Conservation (phyloP, 495 filamentous ascomycete species). For the Daldinia decipiens region DNA sequence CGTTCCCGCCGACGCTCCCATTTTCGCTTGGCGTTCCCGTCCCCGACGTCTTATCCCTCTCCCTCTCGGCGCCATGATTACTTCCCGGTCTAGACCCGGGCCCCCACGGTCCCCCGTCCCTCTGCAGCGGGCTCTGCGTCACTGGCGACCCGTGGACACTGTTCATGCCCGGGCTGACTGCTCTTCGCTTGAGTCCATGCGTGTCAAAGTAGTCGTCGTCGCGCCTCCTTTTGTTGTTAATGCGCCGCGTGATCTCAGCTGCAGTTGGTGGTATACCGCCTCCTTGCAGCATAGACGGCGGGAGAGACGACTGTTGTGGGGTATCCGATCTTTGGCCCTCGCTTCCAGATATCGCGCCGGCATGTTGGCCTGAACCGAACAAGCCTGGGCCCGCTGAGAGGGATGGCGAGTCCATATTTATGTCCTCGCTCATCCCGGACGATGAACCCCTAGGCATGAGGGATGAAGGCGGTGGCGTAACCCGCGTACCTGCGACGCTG, state of each 20-base stretch:
- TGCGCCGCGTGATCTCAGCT: conserved; percentile 73
- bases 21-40: conserved; percentile 55
- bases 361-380: conserved; percentile 33
- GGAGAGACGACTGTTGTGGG: conserved; percentile 56
- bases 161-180: conserved; percentile 86
- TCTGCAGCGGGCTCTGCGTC: conserved; percentile 81
- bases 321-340: conserved; percentile 46
- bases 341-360: conserved; percentile 30
- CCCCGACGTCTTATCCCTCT: conserved; percentile 53
- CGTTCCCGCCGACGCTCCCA: conserved; percentile 47
- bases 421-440: conserved; percentile 76
- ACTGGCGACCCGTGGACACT: conserved; percentile 90
- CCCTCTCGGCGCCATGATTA: conserved; percentile 56
- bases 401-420: conserved; percentile 78
- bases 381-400: conserved; percentile 56
- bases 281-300: conserved; percentile 51
- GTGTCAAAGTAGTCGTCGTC: conserved; percentile 95
- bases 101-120: conserved; percentile 78
- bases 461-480: conserved; percentile 70
- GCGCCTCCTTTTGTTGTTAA: conserved; percentile 79
- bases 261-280: conserved; percentile 58
- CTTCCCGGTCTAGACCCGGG: conserved; percentile 75
- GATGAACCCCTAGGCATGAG: conserved; percentile 65
- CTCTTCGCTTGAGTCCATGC: conserved; percentile 88
- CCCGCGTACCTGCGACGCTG: conserved; percentile 64